Conservation (phyloP, 371 early-diverging fungal genomes). For the Amoeboaphelidium protococcarum region DNA sequence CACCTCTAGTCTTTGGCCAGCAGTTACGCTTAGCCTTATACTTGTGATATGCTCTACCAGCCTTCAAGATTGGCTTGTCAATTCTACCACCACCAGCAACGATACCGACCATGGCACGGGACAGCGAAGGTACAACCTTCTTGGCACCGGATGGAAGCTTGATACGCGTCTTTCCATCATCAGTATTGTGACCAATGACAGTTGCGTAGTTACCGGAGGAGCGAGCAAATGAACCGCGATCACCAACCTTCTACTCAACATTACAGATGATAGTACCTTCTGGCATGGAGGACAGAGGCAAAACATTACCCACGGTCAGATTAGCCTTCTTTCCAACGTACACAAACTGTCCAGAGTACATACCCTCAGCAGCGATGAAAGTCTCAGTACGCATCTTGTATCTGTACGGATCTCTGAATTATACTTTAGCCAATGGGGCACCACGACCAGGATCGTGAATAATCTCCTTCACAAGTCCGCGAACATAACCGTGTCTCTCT, state of each 20-base stretch:
- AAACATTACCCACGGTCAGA: constrained; percentile 83
- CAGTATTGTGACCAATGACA: constrained; percentile 91
- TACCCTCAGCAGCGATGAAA: constrained; percentile 97
- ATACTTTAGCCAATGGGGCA: constrained; percentile 94
- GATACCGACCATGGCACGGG: constrained; percentile 95
- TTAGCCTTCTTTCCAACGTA: constrained; percentile 92
- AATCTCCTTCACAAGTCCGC: constrained; percentile 92
- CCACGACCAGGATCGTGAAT: constrained; percentile 99
- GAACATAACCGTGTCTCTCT: constrained; percentile 84
- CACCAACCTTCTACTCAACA: constrained; percentile 90
- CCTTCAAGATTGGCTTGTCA: constrained; percentile 99
- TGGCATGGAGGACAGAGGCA: constrained; percentile 86
- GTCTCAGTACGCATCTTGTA: constrained; percentile 73
- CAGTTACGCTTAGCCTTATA: constrained; percentile 93
- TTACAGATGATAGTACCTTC: constrained; percentile 98
- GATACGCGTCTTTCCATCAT: constrained; percentile 90
- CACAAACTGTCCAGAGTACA: constrained; percentile 97
- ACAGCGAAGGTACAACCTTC: constrained; percentile 64
- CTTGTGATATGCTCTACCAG: constrained; percentile 96
- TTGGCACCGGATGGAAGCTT: constrained; percentile 91
- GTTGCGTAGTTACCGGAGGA: constrained; percentile 96
- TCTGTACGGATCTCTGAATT: constrained; percentile 27
- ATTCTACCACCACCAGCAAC: constrained; percentile 99
- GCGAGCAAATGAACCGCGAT: constrained; percentile 95
- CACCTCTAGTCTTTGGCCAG: constrained; percentile 98